Conservation (phyloP, 208 protist species). For the Crithidia mellificae region DNA sequence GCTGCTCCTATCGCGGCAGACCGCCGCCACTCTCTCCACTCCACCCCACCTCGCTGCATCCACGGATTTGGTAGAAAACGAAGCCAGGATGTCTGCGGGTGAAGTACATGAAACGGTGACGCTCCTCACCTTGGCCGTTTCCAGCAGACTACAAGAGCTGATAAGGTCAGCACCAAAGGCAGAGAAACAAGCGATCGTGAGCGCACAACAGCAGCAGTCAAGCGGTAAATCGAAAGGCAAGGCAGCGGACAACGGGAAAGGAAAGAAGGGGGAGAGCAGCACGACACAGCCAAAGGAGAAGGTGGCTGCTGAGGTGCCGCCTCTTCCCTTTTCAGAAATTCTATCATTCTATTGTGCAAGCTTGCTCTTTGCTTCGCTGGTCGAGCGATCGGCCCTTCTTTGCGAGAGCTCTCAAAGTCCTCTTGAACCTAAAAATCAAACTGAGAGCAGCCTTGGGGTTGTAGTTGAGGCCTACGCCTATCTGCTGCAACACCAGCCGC, state of each 20-base stretch:
- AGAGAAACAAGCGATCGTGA: not conserved
- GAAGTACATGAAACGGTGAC: not conserved
- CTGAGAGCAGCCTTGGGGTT: not conserved
- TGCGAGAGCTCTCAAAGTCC: not conserved
- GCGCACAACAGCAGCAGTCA: not conserved
- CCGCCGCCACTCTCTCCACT: not conserved
- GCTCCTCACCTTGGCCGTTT: not conserved
- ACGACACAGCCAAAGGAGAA: not conserved
- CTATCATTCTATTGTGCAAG: constrained; percentile 4
- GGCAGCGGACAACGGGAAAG: not conserved
- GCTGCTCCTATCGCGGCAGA: constrained; percentile 9
- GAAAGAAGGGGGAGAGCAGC: not conserved
- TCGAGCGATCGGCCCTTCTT: not conserved
- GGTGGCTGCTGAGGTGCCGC: not conserved
- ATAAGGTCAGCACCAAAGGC: not conserved
- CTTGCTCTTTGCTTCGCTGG: not conserved
- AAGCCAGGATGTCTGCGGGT: not conserved
- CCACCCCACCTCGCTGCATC: not conserved
- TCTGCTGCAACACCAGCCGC: constrained; percentile 28
- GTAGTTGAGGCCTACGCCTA: constrained; percentile 13
- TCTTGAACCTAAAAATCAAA: too few relatives aligned
- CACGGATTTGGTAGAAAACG: not conserved
- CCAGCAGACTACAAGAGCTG: not conserved
- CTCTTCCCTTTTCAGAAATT: not conserved
- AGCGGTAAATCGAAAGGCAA: constrained; percentile 14